phyloP scores from a whole-genome alignment of 1,139 yeast species.

The Kodamaea anthophila region DNA sequence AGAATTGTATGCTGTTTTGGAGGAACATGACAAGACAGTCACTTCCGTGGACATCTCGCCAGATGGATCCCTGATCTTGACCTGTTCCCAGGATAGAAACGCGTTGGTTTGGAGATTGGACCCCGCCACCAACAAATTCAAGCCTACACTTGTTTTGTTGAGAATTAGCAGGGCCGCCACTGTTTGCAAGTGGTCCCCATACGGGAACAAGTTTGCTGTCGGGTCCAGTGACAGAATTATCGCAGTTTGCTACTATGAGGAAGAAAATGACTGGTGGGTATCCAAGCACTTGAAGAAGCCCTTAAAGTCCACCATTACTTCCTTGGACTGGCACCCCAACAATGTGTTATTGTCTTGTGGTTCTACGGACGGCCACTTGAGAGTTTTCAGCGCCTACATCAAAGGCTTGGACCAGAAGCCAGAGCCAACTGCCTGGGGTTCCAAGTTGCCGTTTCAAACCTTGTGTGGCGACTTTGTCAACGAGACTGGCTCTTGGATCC shows the following conservation, averaged over 20 bases:
- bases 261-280: constrained; percentile 99
- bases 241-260: constrained; percentile 94
- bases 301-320: constrained; percentile 76
- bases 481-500: constrained; percentile 85
- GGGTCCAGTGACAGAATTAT: constrained; percentile 93
- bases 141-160: constrained; percentile 87
- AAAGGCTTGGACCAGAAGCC: constrained; percentile 89
- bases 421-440: constrained; percentile 83
- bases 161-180: constrained; percentile 95
- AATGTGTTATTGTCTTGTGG: constrained; percentile 85
- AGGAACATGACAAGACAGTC: constrained; percentile 89
- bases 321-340: constrained; percentile 93
- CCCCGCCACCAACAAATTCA: constrained; percentile 43
- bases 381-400: constrained; percentile 90
- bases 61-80: constrained; percentile 78
- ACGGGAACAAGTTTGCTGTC: constrained; percentile 90
- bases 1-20: constrained; percentile 53
- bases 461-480: constrained; percentile 79
- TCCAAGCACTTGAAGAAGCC: constrained; percentile 96
- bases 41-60: constrained; percentile 90
- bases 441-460: constrained; percentile 91
- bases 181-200: constrained; percentile 88
- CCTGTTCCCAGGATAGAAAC: constrained; percentile 97
- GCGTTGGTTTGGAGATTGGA: constrained; percentile 91
- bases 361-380: constrained; percentile 89